Evolutionary conservation across 2,329 filamentous ascomycete genomes (phyloP).

Genomic region (Fusarium sulawesiense): DNA sequence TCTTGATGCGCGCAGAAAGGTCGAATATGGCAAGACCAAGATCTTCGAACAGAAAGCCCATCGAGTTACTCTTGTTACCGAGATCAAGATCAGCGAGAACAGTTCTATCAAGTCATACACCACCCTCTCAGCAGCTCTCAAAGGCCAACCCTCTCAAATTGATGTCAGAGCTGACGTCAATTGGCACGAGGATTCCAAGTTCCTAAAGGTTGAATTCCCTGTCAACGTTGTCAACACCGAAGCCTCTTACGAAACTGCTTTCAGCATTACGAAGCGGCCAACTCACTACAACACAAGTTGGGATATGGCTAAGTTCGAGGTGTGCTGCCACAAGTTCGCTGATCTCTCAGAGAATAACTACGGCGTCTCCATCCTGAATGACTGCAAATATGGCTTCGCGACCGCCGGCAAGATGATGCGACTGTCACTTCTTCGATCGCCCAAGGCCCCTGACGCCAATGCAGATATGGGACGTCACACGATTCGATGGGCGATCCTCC

Average conservation of each 20-base stretch:
- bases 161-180: constrained; percentile 89
- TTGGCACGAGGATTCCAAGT: constrained; percentile 97
- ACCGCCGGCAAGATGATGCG: constrained; percentile 91
- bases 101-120: constrained; percentile 90
- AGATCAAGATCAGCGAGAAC: constrained; percentile 86
- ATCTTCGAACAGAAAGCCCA: constrained; percentile 79
- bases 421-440: constrained; percentile 83
- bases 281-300: constrained; percentile 98
- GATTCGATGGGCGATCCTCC: constrained; percentile 91
- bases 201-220: constrained; percentile 98
- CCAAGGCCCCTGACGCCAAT: constrained; percentile 92
- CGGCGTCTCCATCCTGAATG: constrained; percentile 92
- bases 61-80: constrained; percentile 83
- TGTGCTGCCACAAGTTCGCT: constrained; percentile 94
- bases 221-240: constrained; percentile 91
- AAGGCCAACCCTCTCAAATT: constrained; percentile 71
- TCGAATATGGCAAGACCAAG: constrained; percentile 74
- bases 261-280: constrained; percentile 85
- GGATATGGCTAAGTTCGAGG: constrained; percentile 98
- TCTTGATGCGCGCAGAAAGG: constrained; percentile 83
- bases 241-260: constrained; percentile 95
- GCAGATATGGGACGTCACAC: constrained; percentile 92
- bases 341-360: constrained; percentile 90
- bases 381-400: constrained; percentile 96
- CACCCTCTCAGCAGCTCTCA: constrained; percentile 76